Conservation (phyloP, 768 basidiomycete species). For the Psilocybe azurescens region DNA sequence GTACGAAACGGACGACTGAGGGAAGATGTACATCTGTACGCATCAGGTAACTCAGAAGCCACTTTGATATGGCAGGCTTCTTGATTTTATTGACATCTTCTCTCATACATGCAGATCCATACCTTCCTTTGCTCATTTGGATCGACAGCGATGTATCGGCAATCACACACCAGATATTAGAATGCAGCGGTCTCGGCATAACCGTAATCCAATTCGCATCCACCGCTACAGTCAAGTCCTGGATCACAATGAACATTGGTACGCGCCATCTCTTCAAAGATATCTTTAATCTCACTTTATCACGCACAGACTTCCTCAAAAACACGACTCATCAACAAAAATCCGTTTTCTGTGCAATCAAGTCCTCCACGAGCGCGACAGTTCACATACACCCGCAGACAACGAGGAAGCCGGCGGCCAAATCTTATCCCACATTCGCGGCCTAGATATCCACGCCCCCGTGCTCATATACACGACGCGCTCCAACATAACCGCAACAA, state of each 20-base stretch:
- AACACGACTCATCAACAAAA: background rate
- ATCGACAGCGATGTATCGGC: constrained; percentile 9
- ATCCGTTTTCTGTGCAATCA: constrained; percentile 8
- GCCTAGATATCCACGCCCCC: background rate
- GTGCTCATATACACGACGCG: constrained; percentile 2
- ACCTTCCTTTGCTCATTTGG: constrained; percentile 7
- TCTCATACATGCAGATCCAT: background rate
- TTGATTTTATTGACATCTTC: background rate
- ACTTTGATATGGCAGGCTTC: no score
- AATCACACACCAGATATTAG: background rate
- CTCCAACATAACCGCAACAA: background rate
- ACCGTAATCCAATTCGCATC: constrained; percentile 11
- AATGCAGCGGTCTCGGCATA: background rate
- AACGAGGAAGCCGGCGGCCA: constrained; percentile 6
- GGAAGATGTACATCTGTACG: constrained; percentile 9
- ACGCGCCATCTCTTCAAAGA: no score
- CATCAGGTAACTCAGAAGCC: background rate
- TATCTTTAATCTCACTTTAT: background rate
- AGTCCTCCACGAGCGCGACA: constrained; percentile 6
- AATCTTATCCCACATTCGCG: constrained; percentile 3
- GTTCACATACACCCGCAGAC: background rate
- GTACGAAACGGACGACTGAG: constrained; percentile 11
- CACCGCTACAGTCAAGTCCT: background rate
- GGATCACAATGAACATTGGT: constrained; percentile 10
- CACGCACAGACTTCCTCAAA: constrained; percentile 7